A percentile compares a stretch with the other conserved stretches of the same genome.
phyloP scores from a whole-genome alignment of 805 yeast genomes.

The Lipomyces spencermartinsiae region DNA sequence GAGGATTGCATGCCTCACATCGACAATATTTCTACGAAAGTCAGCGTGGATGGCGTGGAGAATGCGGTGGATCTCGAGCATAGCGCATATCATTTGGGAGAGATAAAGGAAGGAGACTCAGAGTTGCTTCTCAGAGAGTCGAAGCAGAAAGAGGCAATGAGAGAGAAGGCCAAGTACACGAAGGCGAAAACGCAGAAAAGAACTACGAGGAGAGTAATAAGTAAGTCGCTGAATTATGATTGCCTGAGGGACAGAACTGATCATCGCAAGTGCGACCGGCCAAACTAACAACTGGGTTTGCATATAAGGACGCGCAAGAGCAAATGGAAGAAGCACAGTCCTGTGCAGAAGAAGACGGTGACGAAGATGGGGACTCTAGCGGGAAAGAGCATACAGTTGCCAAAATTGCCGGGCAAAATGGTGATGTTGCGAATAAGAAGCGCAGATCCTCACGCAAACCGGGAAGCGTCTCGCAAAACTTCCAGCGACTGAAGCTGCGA shows the following conservation, averaged over 20 bases:
- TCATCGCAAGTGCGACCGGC: slow-evolving; percentile 3
- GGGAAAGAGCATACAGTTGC: background rate
- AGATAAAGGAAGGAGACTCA: slow-evolving; percentile 24
- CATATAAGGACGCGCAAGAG: background rate
- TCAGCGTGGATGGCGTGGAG: slow-evolving; percentile 1
- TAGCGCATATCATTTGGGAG: slow-evolving; percentile 30
- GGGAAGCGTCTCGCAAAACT: slow-evolving; percentile 8
- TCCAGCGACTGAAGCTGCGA: slow-evolving; percentile 15
- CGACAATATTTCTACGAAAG: background rate
- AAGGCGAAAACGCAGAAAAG: slow-evolving; percentile 28
- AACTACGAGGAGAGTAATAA: slow-evolving; percentile 17
- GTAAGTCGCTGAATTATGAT: slow-evolving; percentile 7
- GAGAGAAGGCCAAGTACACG: background rate
- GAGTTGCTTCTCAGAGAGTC: slow-evolving; percentile 14
- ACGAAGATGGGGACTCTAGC: background rate
- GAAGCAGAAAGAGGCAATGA: background rate
- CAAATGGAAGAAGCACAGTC: background rate
- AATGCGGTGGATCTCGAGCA: background rate
- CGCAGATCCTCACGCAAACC: background rate
- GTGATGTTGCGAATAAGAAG: background rate
- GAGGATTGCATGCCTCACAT: slow-evolving; percentile 10
- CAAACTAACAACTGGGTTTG: background rate
- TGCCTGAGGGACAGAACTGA: background rate
- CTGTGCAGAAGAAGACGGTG: background rate
- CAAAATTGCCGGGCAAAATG: background rate